Evolutionary conservation across 2,329 filamentous ascomycete species (phyloP), one percentile per base, ranked within the genome.

Genomic region (Colletotrichum cuscutae): DNA sequence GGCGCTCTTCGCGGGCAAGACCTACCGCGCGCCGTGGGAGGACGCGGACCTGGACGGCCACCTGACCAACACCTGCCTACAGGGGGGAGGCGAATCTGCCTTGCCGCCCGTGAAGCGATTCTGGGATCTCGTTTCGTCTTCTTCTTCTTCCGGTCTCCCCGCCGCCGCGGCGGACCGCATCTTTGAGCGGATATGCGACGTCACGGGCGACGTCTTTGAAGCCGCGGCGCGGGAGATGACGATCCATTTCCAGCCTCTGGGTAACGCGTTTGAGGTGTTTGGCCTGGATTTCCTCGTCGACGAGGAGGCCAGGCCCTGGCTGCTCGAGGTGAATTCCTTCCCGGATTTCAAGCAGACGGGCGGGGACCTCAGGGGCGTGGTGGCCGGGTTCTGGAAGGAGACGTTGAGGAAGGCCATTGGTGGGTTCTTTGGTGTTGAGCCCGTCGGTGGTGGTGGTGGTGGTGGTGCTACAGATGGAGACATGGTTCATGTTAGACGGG

Each of bases 311-410:
- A 86, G 79, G 4, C 89, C 91, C 4, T 98, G 92, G 91, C 81
- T 99, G 78, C 85, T 99, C 69, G 97, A 99, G 85, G 90, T 97
- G 37, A 99, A 99, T 85, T 94, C 96, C 0, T 99, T 97, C 83
- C 97, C 97, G 11, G 97, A 99, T 84, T 98, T 98, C 80, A 91
- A 89, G 79, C 96, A 98, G 89, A 98, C 95, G 19, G 97, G 97
- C 9, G 88, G 88, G 8, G 92, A 93, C 69, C 82, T 97, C 75
- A 90, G 88, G 79, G 89, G 84, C 0, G 82, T 98, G 53, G 92
- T 99, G 28, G 89, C 86, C 24, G 93, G 91, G 8, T 86, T 99
- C 76, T 97, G 97, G 87, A 88, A 90, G 77, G 93, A 90, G 12
- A 92, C 94, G 26, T 86, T 98, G 54, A 86, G 90, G 68, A 84